A percentile compares a stretch with the other conserved stretches of the same genome.
Conservation (phyloP, 345 rosid species). For the Cardiospermum halicacabum region DNA sequence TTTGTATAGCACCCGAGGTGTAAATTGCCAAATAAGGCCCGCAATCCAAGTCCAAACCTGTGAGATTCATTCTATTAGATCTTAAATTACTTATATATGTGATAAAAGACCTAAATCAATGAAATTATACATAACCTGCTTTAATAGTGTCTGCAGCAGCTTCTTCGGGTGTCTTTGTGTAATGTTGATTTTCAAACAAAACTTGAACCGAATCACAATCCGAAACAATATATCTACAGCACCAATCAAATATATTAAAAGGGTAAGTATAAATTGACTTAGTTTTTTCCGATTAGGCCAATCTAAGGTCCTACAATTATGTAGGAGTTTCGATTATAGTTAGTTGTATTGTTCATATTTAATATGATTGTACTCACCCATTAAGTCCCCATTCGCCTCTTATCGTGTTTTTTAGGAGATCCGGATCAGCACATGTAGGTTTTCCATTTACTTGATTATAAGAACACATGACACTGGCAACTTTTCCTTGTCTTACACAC, state of each 20-base stretch:
- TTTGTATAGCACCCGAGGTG: too few relatives aligned
- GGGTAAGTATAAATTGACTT: not conserved
- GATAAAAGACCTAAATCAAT: not conserved
- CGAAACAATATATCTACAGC: too few relatives aligned
- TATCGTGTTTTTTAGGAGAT: conserved; percentile 66
- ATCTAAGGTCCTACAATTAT: too few relatives aligned
- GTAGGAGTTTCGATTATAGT: too few relatives aligned
- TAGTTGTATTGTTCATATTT: not conserved
- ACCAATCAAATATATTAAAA: not conserved
- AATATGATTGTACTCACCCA: conserved; percentile 74
- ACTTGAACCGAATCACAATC: too few relatives aligned
- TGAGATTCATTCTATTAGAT: not conserved
- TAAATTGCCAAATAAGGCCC: conserved; percentile 75
- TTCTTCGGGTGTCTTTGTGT: conserved; percentile 68
- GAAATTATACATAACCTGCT: conserved; percentile 62
- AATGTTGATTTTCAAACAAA: too few relatives aligned
- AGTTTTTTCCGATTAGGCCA: too few relatives aligned
- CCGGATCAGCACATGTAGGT: conserved; percentile 98
- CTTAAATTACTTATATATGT: not conserved
- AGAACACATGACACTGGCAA: conserved; percentile 96
- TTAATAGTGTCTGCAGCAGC: conserved; percentile 75
- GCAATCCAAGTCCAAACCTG: conserved; percentile 84
- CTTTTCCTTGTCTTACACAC: conserved; percentile 81
- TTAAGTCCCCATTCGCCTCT: conserved; percentile 83
- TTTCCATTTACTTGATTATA: conserved; percentile 94